These are phyloP conservation scores for Cryptosporidium xiaoi DNA, from an alignment of 169 alveolate genomes.

Conservation along the genomic window DNA sequence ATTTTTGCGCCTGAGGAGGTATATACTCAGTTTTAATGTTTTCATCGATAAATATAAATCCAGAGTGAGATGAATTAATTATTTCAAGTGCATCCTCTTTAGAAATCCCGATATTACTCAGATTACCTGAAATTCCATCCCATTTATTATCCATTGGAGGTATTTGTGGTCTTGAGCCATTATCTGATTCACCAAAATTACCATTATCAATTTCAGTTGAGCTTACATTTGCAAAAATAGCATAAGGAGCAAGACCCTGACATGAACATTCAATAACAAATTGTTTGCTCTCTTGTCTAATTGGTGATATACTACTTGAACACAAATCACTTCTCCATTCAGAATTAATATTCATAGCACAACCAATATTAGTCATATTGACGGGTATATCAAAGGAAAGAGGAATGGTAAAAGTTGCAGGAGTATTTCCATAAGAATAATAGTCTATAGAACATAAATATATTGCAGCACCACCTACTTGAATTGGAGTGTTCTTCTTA, in stretches of 20 bases:
- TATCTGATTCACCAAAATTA: slow-evolving; percentile 9
- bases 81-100: slow-evolving; percentile 37
- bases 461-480: slow-evolving; percentile 45
- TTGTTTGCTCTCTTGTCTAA: slow-evolving; percentile 56
- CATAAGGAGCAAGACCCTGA: slow-evolving; percentile 60
- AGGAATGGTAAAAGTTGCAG: slow-evolving; percentile 60
- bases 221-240: slow-evolving; percentile 24
- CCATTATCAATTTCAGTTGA: slow-evolving; percentile 42
- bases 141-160: slow-evolving; percentile 69
- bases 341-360: slow-evolving; percentile 43
- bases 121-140: slow-evolving; percentile 57
- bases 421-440: slow-evolving; percentile 25
- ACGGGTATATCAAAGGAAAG: slow-evolving; percentile 72
- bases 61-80: slow-evolving; percentile 53
- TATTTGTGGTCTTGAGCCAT: slow-evolving; percentile 10
- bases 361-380: slow-evolving; percentile 36
- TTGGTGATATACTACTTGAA: slow-evolving; percentile 48
- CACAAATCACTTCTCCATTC: slow-evolving; percentile 60
- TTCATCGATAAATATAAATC: slow-evolving; percentile 45
- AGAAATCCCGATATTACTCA: slow-evolving; percentile 43
- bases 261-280: slow-evolving; percentile 64
- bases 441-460: slow-evolving; percentile 62
- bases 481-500: slow-evolving; percentile 12
- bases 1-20: slow-evolving; percentile 36
- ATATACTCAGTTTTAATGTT: slow-evolving; percentile 42